phyloP scores from a whole-genome alignment of 2,329 filamentous ascomycete genomes.

The Aspergillus eucalypticola region DNA sequence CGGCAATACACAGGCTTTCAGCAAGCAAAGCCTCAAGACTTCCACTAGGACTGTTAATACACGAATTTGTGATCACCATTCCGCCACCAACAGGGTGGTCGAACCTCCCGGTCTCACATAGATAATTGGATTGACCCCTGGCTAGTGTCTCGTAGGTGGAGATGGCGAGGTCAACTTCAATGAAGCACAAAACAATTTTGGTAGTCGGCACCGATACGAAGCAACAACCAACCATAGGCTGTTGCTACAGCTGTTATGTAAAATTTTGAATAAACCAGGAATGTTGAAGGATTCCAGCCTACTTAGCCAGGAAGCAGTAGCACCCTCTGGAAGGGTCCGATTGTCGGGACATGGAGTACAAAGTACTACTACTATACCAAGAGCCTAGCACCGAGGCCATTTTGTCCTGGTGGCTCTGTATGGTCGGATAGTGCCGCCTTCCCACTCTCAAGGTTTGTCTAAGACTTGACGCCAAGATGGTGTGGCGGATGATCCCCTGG shows the following conservation, averaged over 20 bases:
- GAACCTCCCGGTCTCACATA: not conserved
- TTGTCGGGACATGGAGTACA: not conserved
- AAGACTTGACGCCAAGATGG: constrained; percentile 6
- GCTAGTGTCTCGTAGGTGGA: not conserved
- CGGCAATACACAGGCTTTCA: no score
- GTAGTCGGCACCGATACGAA: not conserved
- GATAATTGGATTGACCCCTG: not conserved
- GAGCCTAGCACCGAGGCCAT: not conserved
- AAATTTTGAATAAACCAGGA: not conserved
- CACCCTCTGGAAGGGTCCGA: not conserved
- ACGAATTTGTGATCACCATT: not conserved
- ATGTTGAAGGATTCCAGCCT: not conserved
- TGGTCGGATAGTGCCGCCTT: constrained; percentile 5
- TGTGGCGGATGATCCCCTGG: constrained; percentile 8
- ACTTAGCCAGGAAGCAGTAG: not conserved
- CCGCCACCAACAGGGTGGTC: not conserved
- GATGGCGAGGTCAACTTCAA: not conserved
- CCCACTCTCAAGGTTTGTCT: not conserved
- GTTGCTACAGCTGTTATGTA: no score
- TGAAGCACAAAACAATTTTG: not conserved
- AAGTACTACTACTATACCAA: not conserved
- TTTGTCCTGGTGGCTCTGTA: not conserved
- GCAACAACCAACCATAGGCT: not conserved
- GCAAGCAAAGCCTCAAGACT: not conserved
- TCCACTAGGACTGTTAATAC: not conserved